phyloP scores from a whole-genome alignment of 257 asterid species.

The Ehretia macrophylla region DNA sequence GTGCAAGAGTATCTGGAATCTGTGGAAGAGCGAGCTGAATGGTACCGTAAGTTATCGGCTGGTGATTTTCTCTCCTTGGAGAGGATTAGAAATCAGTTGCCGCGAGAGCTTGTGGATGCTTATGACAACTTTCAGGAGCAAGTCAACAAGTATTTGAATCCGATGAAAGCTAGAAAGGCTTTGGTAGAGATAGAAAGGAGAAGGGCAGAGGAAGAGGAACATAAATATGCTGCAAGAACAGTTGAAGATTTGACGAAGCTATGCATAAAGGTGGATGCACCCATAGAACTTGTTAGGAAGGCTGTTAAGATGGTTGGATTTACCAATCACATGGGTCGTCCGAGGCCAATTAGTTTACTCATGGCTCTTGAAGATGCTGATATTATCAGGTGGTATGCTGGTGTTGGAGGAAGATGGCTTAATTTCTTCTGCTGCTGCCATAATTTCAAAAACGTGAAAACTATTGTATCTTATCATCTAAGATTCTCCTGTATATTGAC shows the following conservation, averaged over 20 bases:
- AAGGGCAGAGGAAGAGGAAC: conserved; percentile 67
- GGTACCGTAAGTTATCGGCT: conserved; percentile 65
- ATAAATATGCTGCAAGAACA: conserved; percentile 51
- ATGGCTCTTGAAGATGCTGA: conserved; percentile 75
- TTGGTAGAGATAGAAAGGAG: conserved; percentile 52
- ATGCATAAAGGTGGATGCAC: conserved; percentile 73
- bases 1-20: conserved; percentile 55
- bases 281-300: conserved; percentile 53
- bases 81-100: conserved; percentile 71
- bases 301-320: conserved; percentile 67
- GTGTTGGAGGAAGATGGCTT: conserved; percentile 87
- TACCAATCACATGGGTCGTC: conserved; percentile 93
- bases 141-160: conserved; percentile 67
- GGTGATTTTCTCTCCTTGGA: conserved; percentile 78
- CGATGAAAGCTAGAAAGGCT: conserved; percentile 55
- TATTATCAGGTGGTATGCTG: conserved; percentile 90
- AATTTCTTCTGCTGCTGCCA: conserved; percentile 81
- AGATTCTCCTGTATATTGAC: conserved; percentile 84
- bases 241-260: conserved; percentile 66
- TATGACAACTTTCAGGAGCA: conserved; percentile 71
- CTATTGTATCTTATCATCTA: conserved; percentile 65
- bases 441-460: conserved; percentile 68
- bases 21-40: conserved; percentile 67
- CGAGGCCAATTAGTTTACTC: conserved; percentile 70
- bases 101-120: conserved; percentile 68